Percentiles rank a stretch among this genome's conserved stretches.
phyloP scores from a whole-genome alignment of 1,284 basidiomycete genomes.

The Cutaneotrichosporon cavernicola region DNA sequence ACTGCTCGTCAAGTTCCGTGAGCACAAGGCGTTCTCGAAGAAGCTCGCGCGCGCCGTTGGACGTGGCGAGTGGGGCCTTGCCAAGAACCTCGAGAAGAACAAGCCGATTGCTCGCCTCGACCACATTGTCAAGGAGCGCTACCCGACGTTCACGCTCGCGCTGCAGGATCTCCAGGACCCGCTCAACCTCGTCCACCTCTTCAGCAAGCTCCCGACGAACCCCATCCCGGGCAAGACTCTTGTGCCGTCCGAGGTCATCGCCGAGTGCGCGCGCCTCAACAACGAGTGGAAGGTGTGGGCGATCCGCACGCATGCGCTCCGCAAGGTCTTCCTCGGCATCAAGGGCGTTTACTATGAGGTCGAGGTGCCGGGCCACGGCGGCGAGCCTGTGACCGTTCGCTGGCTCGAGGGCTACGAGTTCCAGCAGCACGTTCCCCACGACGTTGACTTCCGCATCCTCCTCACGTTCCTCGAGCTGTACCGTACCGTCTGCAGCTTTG shows the following conservation, averaged over 20 bases:
- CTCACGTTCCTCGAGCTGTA: conserved; percentile 98
- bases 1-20: conserved; percentile 87
- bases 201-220: conserved; percentile 82
- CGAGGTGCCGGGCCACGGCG: conserved; percentile 68
- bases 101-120: conserved; percentile 86
- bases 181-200: conserved; percentile 90
- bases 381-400: conserved; percentile 73
- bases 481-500: conserved; percentile 92
- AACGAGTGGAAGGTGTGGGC: conserved; percentile 89
- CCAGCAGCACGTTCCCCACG: conserved; percentile 89
- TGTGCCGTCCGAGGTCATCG: conserved; percentile 78
- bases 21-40: conserved; percentile 98
- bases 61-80: conserved; percentile 88
- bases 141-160: conserved; percentile 95
- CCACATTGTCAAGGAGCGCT: conserved; percentile 97
- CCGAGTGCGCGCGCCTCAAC: conserved; percentile 85
- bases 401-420: conserved; percentile 99
- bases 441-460: conserved; percentile 97
- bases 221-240: conserved; percentile 60
- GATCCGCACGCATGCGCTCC: conserved; percentile 80
- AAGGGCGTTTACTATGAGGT: conserved; percentile 99
- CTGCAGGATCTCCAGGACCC: conserved; percentile 97
- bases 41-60: conserved; percentile 92
- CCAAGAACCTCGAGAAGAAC: conserved; percentile 89
- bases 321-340: conserved; percentile 94